Evolutionary conservation across 208 protist species (phyloP).

Genomic region (Acanthamoeba royreba): DNA sequence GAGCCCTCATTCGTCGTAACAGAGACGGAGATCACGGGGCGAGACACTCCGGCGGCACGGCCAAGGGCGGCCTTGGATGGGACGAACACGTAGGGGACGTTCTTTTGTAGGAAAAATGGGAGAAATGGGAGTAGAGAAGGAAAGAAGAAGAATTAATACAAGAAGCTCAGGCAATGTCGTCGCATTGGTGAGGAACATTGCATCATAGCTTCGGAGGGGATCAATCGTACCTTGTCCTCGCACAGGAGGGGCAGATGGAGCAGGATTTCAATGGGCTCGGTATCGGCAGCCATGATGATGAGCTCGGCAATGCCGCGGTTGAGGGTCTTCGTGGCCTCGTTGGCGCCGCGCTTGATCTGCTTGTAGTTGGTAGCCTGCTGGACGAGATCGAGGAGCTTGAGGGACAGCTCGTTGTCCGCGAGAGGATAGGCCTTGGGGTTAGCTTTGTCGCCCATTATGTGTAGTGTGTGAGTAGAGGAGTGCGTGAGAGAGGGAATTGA

Average conservation of each 20-base stretch:
- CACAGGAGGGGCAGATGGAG: conserved; percentile 99
- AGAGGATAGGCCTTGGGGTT: conserved; percentile 98
- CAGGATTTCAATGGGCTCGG: conserved; percentile 99
- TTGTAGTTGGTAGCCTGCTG: conserved; percentile 97
- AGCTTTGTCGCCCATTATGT: not conserved
- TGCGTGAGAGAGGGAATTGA: too few species aligned
- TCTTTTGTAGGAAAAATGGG: conserved; percentile 70
- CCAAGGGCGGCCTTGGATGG: conserved; percentile 97
- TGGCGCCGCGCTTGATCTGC: conserved; percentile 99
- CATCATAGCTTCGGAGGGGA: not conserved
- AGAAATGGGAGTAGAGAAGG: not conserved
- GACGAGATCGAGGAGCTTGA: conserved; percentile 96
- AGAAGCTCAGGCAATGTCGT: conserved; percentile 25
- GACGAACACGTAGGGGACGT: conserved; percentile 99
- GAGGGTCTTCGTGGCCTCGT: conserved; percentile 97
- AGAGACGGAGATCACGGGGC: conserved; percentile 95
- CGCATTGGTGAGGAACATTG: not conserved
- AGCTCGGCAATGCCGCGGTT: conserved; percentile 98
- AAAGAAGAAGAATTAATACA: not conserved
- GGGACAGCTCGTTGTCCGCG: conserved; percentile 91
- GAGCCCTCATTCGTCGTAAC: conserved; percentile 95
- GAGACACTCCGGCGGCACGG: conserved; percentile 96
- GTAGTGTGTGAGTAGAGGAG: too few species aligned
- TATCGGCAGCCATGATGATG: conserved; percentile 99
- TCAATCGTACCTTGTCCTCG: conserved; percentile 94